Conservation (phyloP, 768 basidiomycete genomes). For the Pisolithus orientalis region DNA sequence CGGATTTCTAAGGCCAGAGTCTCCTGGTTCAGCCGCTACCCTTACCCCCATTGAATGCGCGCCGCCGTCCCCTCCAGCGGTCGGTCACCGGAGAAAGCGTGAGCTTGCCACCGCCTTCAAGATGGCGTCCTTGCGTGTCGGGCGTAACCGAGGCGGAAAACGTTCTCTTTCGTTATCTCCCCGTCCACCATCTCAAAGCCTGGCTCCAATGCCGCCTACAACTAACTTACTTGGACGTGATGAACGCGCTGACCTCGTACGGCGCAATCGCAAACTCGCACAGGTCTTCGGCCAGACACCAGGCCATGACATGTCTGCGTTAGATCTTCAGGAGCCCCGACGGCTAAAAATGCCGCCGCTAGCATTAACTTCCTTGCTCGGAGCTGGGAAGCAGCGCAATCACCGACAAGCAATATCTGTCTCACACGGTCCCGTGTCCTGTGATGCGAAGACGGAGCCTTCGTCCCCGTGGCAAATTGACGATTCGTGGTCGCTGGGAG, state of each 20-base stretch:
- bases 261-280: conserved; percentile 72
- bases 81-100: conserved; percentile 26
- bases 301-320: conserved; percentile 30
- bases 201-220: conserved; percentile 47
- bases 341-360: conserved; percentile 18
- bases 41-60: conserved; percentile 26
- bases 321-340: conserved; percentile 22
- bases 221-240: conserved; percentile 59
- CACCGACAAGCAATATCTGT: conserved; percentile 29
- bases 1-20: conserved; percentile 10
- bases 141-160: conserved; percentile 15
- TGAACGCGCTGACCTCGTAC: conserved; percentile 66
- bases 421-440: conserved; percentile 17
- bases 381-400: conserved; percentile 18
- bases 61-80: conserved; percentile 11
- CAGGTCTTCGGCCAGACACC: conserved; percentile 73
- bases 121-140: conserved; percentile 34
- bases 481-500: conserved; percentile 21
- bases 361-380: conserved; percentile 21
- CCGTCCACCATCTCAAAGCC: conserved; percentile 4
- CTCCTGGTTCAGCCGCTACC: conserved; percentile 23
- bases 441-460: conserved; percentile 17
- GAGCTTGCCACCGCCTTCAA: conserved; percentile 43
- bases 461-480: conserved; percentile 31
- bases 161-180: conserved; percentile 28